Percentiles rank a stretch among this genome's conserved stretches.
Conservation (phyloP, 2,329 filamentous ascomycete species). For the Pseudogymnoascus pannorum region DNA sequence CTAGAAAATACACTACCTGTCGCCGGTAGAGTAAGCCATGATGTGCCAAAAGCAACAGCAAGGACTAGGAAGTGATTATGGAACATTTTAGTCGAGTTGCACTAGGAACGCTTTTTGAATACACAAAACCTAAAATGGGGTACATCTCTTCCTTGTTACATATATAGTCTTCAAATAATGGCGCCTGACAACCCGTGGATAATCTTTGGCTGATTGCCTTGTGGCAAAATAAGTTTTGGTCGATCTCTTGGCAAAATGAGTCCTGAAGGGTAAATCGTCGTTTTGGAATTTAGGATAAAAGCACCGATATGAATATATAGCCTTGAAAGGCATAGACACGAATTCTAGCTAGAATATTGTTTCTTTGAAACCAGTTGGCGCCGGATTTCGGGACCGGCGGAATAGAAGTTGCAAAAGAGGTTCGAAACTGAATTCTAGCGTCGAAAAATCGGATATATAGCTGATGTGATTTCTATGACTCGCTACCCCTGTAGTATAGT, state of each 20-base stretch:
- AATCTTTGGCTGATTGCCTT: background rate
- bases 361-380: background rate
- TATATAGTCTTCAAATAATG: background rate
- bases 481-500: background rate
- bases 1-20: background rate
- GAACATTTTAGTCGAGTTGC: background rate
- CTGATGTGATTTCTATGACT: background rate
- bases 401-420: background rate
- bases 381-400: background rate
- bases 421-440: background rate
- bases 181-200: background rate
- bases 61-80: background rate
- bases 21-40: background rate
- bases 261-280: background rate
- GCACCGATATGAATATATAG: background rate
- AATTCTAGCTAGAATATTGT: background rate
- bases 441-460: background rate
- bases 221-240: background rate
- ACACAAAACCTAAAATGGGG: too few species aligned
- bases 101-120: background rate
- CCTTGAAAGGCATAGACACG: background rate
- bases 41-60: background rate
- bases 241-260: background rate
- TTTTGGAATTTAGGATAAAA: conserved; percentile 1
- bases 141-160: background rate